Percentiles rank a stretch among this genome's conserved stretches.
Conservation (phyloP, 768 basidiomycete genomes). For the Tricholoma matsutake region DNA sequence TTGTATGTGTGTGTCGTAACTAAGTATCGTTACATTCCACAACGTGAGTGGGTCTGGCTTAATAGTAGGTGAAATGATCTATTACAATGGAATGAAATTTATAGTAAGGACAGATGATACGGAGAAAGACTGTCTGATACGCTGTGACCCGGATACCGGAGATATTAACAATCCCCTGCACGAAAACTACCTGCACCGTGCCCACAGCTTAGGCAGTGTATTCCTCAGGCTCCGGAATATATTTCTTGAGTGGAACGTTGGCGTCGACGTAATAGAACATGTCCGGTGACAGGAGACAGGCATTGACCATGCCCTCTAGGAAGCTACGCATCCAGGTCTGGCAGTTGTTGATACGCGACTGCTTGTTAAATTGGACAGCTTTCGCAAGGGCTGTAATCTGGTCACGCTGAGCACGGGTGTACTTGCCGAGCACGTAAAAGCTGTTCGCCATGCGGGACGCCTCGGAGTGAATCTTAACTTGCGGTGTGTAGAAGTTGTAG, state of each 20-base stretch:
- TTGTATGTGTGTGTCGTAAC: no score
- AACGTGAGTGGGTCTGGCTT: no score
- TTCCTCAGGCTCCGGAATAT: conserved; percentile 1
- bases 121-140: no score
- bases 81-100: no score
- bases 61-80: no score
- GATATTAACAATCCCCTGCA: no score
- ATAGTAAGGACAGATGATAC: no score
- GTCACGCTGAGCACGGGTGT: conserved; percentile 3
- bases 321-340: conserved; percentile 1
- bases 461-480: not conserved
- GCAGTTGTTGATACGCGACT: conserved; percentile 1
- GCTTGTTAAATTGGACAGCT: not conserved
- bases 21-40: no score
- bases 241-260: conserved; percentile 1
- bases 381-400: conserved; percentile 4
- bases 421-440: not conserved
- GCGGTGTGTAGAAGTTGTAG: conserved; percentile 1
- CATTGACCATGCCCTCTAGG: not conserved
- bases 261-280: not conserved
- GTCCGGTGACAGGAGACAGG: not conserved
- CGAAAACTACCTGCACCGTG: no score
- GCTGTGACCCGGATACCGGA: no score
- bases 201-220: no score
- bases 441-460: not conserved